These are phyloP conservation scores for Chaetomiaceae sp. DNA, from an alignment of 2,329 filamentous ascomycete species.

Conservation along the genomic window DNA sequence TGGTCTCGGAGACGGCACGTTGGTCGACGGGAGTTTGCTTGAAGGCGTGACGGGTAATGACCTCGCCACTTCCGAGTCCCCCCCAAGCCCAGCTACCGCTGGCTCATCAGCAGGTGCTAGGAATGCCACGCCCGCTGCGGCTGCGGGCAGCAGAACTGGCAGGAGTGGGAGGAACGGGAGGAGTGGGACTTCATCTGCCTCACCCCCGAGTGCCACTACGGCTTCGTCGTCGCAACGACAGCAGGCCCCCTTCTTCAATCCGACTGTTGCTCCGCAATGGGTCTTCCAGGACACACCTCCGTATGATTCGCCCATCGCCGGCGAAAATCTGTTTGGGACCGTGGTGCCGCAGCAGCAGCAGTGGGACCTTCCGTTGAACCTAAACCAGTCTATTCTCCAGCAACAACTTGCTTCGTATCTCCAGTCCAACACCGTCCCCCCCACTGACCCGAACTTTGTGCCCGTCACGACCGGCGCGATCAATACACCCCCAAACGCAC, in stretches of 20 bases:
- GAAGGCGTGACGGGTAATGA: constrained; percentile 12
- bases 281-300: constrained; percentile 43
- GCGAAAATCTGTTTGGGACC: constrained; percentile 29
- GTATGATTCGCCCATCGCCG: constrained; percentile 39
- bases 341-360: constrained; percentile 28
- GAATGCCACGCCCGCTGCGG: constrained; percentile 10
- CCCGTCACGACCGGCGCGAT: constrained; percentile 16
- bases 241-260: constrained; percentile 30
- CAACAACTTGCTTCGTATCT: constrained; percentile 28
- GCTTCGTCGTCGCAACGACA: constrained; percentile 24
- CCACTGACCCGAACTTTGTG: constrained; percentile 30
- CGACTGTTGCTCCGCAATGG: constrained; percentile 40
- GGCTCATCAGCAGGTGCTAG: constrained; percentile 7
- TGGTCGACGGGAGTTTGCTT: constrained; percentile 13
- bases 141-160: constrained; percentile 1
- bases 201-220: constrained; percentile 21
- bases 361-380: constrained; percentile 28
- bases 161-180: not conserved
- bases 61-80: constrained; percentile 15
- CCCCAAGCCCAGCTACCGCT: constrained; percentile 7
- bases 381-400: constrained; percentile 23
- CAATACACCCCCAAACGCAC: constrained; percentile 23
- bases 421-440: constrained; percentile 26
- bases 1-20: constrained; percentile 13
- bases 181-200: constrained; percentile 16